phyloP scores from a whole-genome alignment of 2,329 filamentous ascomycete species.

The Aspergillus texensis region DNA sequence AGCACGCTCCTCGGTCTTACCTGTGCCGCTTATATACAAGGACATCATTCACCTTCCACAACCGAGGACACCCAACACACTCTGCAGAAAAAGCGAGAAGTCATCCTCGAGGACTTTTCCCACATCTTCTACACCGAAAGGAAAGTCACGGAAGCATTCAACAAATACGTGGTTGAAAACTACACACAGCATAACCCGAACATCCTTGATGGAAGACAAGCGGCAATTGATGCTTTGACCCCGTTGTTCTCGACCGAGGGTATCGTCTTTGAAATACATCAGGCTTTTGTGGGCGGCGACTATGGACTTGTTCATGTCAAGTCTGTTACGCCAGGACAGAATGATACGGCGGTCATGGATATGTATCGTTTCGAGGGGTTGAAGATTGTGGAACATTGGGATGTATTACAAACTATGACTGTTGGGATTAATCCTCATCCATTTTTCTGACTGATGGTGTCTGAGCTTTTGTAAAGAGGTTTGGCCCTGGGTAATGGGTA shows the following conservation, averaged over 20 bases:
- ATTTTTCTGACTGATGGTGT: background rate
- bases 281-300: background rate
- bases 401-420: background rate
- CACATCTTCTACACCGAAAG: background rate
- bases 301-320: background rate
- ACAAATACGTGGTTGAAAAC: background rate
- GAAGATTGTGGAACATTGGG: background rate
- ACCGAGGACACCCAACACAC: background rate
- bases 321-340: background rate
- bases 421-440: background rate
- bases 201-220: background rate
- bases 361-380: background rate
- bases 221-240: background rate
- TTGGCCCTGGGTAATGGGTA: no score
- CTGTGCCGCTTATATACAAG: background rate
- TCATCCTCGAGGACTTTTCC: background rate
- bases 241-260: background rate
- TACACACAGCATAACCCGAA: background rate
- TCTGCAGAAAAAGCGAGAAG: accelerated
- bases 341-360: background rate
- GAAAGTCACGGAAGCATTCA: background rate
- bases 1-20: background rate
- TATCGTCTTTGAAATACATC: background rate
- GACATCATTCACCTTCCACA: background rate
- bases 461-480: no score